Evolutionary conservation across 352 stramenopile genomes (phyloP).

Genomic region (Globisporangium acanthophoron): DNA sequence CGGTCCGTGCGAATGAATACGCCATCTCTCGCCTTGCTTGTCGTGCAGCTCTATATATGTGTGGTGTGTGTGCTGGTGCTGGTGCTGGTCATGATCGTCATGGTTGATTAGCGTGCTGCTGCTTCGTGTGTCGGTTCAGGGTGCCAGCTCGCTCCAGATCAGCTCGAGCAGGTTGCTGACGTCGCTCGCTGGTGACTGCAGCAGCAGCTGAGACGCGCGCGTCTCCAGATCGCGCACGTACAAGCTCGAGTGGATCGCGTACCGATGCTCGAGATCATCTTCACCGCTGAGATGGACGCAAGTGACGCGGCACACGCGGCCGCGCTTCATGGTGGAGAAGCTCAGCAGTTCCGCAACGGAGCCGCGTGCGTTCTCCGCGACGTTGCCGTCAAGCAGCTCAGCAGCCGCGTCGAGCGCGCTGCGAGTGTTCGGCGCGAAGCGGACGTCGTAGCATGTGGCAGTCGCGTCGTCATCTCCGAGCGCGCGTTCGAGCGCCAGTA

Average conservation of each 20-base stretch:
- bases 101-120: background rate
- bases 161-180: background rate
- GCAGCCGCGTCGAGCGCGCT: conserved; percentile 23
- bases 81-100: background rate
- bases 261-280: background rate
- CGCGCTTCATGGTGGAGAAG: conserved; percentile 41
- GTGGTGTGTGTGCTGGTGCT: background rate
- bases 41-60: background rate
- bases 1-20: conserved; percentile 7
- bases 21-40: background rate
- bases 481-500: conserved; percentile 8
- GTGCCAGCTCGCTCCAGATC: background rate
- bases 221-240: conserved; percentile 23
- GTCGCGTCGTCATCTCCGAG: conserved; percentile 15
- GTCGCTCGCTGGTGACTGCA: background rate
- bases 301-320: conserved; percentile 29
- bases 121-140: background rate
- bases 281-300: conserved; percentile 11
- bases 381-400: conserved; percentile 22
- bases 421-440: conserved; percentile 22
- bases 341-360: conserved; percentile 29
- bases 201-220: conserved; percentile 11
- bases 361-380: background rate
- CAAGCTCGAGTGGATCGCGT: conserved; percentile 21
- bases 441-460: conserved; percentile 38